A percentile compares a stretch with the other conserved stretches of the same genome.
Conservation (phyloP, 768 basidiomycete species). For the Xerocomellus chrysenteron region DNA sequence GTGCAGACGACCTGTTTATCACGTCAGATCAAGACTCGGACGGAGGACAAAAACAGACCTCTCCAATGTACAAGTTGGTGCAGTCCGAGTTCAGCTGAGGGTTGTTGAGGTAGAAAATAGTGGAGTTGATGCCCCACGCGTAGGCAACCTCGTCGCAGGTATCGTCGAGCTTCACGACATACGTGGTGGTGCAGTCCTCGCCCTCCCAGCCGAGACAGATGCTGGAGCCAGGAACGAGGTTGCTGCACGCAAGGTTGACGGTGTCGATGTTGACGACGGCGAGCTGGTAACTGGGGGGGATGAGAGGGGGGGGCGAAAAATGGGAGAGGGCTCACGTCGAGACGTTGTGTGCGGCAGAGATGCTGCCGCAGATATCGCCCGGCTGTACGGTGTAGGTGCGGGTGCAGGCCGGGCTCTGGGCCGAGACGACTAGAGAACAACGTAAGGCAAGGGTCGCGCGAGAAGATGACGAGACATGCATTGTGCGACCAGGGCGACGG, state of each 20-base stretch:
- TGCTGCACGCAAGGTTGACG: slow-evolving; percentile 56
- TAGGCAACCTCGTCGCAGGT: slow-evolving; percentile 53
- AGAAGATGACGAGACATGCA: slow-evolving; percentile 29
- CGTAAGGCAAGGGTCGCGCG: not conserved
- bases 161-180: slow-evolving; percentile 57
- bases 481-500: slow-evolving; percentile 46
- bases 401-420: slow-evolving; percentile 39
- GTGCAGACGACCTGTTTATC: slow-evolving; percentile 53
- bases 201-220: slow-evolving; percentile 63
- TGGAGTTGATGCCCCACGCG: slow-evolving; percentile 44
- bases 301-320: not conserved
- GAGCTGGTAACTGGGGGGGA: slow-evolving; percentile 63
- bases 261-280: slow-evolving; percentile 53
- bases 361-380: slow-evolving; percentile 70
- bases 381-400: slow-evolving; percentile 58
- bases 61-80: slow-evolving; percentile 71
- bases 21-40: not conserved
- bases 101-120: slow-evolving; percentile 66
- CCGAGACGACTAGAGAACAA: slow-evolving; percentile 20
- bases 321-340: slow-evolving; percentile 52
- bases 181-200: slow-evolving; percentile 62
- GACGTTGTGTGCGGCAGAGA: slow-evolving; percentile 60
- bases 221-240: slow-evolving; percentile 48
- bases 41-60: slow-evolving; percentile 45
- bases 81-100: slow-evolving; percentile 61